These are phyloP conservation scores for Hanseniaspora osmophila DNA, from an alignment of 805 yeast species.

Conservation along the genomic window DNA sequence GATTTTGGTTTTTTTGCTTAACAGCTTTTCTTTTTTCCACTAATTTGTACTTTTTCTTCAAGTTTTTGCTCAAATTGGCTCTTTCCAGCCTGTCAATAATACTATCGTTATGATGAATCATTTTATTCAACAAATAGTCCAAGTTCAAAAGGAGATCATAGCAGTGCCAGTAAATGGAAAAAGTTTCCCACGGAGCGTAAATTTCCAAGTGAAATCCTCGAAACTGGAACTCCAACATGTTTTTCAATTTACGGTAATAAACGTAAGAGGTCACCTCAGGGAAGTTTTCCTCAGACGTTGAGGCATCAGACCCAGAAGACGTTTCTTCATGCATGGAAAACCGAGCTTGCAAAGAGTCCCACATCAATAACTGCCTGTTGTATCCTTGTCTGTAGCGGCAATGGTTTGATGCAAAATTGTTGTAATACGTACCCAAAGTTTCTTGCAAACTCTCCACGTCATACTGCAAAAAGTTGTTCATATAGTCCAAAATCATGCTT, in stretches of 20 bases:
- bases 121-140: constrained; percentile 26
- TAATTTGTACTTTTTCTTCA: constrained; percentile 35
- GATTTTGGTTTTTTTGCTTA: constrained; percentile 20
- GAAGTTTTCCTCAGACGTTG: constrained; percentile 1
- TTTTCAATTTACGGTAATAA: constrained; percentile 46
- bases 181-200: constrained; percentile 56
- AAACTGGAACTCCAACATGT: constrained; percentile 60
- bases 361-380: constrained; percentile 37
- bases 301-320: not conserved
- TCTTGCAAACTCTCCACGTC: not conserved
- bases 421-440: not conserved
- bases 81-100: constrained; percentile 21
- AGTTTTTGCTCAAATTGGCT: constrained; percentile 25
- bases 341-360: constrained; percentile 74
- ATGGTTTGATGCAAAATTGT: constrained; percentile 33
- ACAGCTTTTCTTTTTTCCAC: constrained; percentile 30
- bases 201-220: constrained; percentile 66
- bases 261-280: constrained; percentile 33
- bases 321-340: constrained; percentile 49
- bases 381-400: constrained; percentile 72
- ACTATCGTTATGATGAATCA: constrained; percentile 13
- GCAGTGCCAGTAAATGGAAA: constrained; percentile 55
- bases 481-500: not conserved
- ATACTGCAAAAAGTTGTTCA: not conserved
- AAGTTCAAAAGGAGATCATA: constrained; percentile 39